Evolutionary conservation across 805 yeast species (phyloP), one percentile per base, ranked within the genome.

Genomic region (Yamadazyma takamatsuzukensis): DNA sequence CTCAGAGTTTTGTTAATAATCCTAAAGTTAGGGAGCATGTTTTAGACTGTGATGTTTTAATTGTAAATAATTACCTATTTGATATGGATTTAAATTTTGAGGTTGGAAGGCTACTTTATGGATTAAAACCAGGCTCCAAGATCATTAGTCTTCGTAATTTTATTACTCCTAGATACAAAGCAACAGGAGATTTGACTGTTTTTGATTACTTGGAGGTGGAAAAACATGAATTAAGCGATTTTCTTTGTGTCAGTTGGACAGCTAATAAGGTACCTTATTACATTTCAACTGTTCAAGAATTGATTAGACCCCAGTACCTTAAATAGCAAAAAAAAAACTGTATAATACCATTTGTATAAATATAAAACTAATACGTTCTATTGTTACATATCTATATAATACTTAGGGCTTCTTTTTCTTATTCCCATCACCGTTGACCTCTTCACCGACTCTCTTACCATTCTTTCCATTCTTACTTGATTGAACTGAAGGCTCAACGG

Each of bases 161-260:
- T 37, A 83, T 86, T 22, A 84, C 90, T 3, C 81, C 81, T 3
- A 78, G 93, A 12, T 80, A 82, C 48, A 72, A 76, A 24, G 75
- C 84, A 15, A 62, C 74, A n/a, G 64, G 67, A 36, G 73, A 65
- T 24, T 24, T 24, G 10, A 72, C 77, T 19, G 71, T 85, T 10
- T 61, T 86, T 41, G 86, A 80, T 49, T 68, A 79, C 46, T 64
- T 87, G 35, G 63, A 63, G 25, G 87, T 85, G 4, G 76, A 76
- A 34, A 76, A 74, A 44, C 66, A 56, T 33, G 76, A 65, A 41
- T 72, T 73, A 49, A 80, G 87, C 43, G 79, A 74, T 12, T 72
- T 74, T 33, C 76, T 79, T 34, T 76, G 88, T 26, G 96, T 89
- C 6, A 83, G 94, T 29, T 88, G 97, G 97, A 87, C 96, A 0